Percentiles rank a stretch among this genome's conserved stretches.
phyloP scores from a whole-genome alignment of 148 eudicot species.

The Salicornia ramosissima region DNA sequence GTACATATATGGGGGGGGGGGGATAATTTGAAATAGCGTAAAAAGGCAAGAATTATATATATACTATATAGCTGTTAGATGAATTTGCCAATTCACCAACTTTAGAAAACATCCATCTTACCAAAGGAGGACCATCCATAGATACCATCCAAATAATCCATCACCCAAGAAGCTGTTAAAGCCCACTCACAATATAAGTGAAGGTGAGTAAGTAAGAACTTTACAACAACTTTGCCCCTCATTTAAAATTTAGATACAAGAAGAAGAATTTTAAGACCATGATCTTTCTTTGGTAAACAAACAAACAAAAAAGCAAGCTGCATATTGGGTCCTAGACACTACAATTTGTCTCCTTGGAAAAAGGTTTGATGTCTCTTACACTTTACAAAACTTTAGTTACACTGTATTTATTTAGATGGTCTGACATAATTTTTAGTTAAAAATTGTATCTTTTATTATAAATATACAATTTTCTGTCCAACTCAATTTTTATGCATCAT shows the following conservation, averaged over 20 bases:
- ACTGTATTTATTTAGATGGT: too few relatives aligned
- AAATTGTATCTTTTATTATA: slow-evolving; percentile 12
- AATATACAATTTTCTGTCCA: slow-evolving; percentile 26
- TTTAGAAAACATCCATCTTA: slow-evolving; percentile 37
- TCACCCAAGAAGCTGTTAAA: too few relatives aligned
- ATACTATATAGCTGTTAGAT: slow-evolving; percentile 27
- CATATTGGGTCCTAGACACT: slow-evolving; percentile 15
- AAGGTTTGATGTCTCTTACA: slow-evolving; percentile 12
- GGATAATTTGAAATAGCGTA: neutral
- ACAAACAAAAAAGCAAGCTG: neutral
- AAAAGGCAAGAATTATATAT: neutral
- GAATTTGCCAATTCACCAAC: slow-evolving; percentile 48
- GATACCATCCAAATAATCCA: neutral
- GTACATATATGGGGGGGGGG: too few relatives aligned
- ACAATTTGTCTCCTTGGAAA: slow-evolving; percentile 22
- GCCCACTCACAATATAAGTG: neutral
- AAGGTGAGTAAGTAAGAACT: neutral
- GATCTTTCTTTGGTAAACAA: neutral
- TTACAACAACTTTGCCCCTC: neutral
- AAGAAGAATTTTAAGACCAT: too few relatives aligned
- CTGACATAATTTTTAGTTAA: too few relatives aligned
- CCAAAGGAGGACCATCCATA: slow-evolving; percentile 27
- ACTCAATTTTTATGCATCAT: slow-evolving; percentile 24
- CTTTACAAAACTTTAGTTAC: too few relatives aligned
- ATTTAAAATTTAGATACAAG: too few relatives aligned